A percentile compares a stretch with the other conserved stretches of the same genome.
Conservation (phyloP, 345 rosid genomes). For the Odontarrhena argentea region DNA sequence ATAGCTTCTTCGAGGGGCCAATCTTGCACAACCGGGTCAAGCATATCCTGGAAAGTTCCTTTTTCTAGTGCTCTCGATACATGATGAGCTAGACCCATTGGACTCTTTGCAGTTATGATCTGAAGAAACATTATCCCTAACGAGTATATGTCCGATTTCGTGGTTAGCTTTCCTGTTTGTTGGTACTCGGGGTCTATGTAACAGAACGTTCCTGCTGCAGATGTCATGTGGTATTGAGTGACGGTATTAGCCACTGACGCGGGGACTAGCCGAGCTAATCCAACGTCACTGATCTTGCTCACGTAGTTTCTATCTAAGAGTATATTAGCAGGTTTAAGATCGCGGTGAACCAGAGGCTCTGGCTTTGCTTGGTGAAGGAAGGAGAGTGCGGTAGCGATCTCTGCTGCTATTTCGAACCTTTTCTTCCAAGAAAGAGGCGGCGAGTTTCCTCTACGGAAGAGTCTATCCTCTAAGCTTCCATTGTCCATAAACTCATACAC, state of each 20-base stretch:
- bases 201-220: conserved; percentile 93
- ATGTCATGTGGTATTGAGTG: conserved; percentile 85
- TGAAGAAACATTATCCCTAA: conserved; percentile 86
- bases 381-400: conserved; percentile 79
- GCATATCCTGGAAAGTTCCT: conserved; percentile 65
- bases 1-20: conserved; percentile 81
- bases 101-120: conserved; percentile 73
- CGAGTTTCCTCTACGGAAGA: conserved; percentile 61
- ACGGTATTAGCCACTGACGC: conserved; percentile 74
- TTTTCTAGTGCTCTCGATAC: conserved; percentile 63
- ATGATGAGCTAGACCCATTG: conserved; percentile 88
- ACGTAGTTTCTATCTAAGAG: conserved; percentile 77
- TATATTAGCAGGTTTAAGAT: conserved; percentile 92
- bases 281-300: conserved; percentile 93
- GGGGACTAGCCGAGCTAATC: conserved; percentile 90
- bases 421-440: conserved; percentile 74
- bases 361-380: conserved; percentile 96
- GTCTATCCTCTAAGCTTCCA: conserved; percentile 87
- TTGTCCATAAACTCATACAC: conserved; percentile 81
- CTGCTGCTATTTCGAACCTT: conserved; percentile 73
- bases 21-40: conserved; percentile 61
- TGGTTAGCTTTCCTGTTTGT: conserved; percentile 79
- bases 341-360: conserved; percentile 95
- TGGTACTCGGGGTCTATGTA: conserved; percentile 95
- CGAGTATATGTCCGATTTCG: conserved; percentile 81